Conservation (phyloP, 768 basidiomycete genomes). For the Mycena galopus region DNA sequence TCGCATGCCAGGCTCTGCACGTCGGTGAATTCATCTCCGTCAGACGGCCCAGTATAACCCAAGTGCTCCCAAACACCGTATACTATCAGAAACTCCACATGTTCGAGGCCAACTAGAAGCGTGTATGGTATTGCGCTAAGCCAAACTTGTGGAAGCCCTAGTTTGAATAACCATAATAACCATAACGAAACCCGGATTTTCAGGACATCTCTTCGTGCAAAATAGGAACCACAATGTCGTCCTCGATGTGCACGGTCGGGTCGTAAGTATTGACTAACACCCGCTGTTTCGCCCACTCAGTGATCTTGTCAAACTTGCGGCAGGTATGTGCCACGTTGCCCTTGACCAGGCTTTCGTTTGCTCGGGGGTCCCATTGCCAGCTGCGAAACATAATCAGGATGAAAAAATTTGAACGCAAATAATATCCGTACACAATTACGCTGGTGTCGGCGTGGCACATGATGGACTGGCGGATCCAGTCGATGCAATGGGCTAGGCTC, state of each 20-base stretch:
- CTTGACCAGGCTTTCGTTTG: conserved; percentile 35
- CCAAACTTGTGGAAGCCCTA: not conserved
- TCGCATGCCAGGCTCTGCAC: not conserved
- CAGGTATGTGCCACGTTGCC: conserved; percentile 43
- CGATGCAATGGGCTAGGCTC: conserved; percentile 18
- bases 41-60: not conserved
- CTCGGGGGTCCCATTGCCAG: not conserved
- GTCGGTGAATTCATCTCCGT: not conserved
- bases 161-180: not conserved
- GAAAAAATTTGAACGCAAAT: too few species aligned
- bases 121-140: not conserved
- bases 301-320: conserved; percentile 44
- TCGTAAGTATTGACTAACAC: too few species aligned
- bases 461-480: conserved; percentile 27
- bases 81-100: not conserved
- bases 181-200: too few species aligned
- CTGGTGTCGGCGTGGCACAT: conserved; percentile 32
- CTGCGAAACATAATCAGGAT: not conserved
- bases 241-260: too few species aligned
- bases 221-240: too few species aligned
- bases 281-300: not conserved
- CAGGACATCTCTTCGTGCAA: too few species aligned
- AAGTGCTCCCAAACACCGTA: not conserved
- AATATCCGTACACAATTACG: conserved; percentile 30
- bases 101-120: not conserved